Conservation (phyloP, 2,329 filamentous ascomycete genomes). For the Ceratocystis cacaofunesta region DNA sequence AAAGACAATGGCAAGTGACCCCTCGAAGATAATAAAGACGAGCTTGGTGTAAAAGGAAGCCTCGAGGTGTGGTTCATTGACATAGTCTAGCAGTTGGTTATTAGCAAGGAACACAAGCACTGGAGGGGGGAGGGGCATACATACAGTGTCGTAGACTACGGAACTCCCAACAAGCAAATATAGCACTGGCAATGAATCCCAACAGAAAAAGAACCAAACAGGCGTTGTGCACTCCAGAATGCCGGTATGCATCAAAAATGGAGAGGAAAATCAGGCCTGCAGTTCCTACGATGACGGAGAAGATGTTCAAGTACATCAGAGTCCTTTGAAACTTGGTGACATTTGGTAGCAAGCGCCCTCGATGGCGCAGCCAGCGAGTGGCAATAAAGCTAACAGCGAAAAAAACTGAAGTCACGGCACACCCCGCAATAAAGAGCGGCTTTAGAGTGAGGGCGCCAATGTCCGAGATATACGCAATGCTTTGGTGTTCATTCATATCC, state of each 20-base stretch:
- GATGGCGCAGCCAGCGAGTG: constrained; percentile 76
- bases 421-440: constrained; percentile 64
- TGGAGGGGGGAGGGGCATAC: constrained; percentile 20
- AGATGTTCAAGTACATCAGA: constrained; percentile 45
- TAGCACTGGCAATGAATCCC: constrained; percentile 70
- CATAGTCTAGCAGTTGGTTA: constrained; percentile 39
- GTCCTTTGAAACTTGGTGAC: constrained; percentile 45
- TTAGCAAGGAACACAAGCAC: neutral
- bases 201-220: constrained; percentile 74
- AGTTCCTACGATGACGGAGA: constrained; percentile 60
- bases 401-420: constrained; percentile 55
- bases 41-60: constrained; percentile 81
- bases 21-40: constrained; percentile 64
- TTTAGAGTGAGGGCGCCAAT: constrained; percentile 48
- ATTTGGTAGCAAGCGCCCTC: constrained; percentile 64
- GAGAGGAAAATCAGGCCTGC: constrained; percentile 67
- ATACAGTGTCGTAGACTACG: constrained; percentile 62
- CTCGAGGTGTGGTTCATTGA: constrained; percentile 56
- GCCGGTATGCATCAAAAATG: constrained; percentile 67
- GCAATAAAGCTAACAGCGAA: constrained; percentile 68
- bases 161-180: constrained; percentile 85
- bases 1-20: constrained; percentile 61
- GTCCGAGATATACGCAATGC: constrained; percentile 59
- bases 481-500: constrained; percentile 43
- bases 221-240: constrained; percentile 53